A percentile compares a stretch with the other conserved stretches of the same genome.
Evolutionary conservation across 371 early-diverging fungal species (phyloP).

Genomic region (Mortierella sp.): DNA sequence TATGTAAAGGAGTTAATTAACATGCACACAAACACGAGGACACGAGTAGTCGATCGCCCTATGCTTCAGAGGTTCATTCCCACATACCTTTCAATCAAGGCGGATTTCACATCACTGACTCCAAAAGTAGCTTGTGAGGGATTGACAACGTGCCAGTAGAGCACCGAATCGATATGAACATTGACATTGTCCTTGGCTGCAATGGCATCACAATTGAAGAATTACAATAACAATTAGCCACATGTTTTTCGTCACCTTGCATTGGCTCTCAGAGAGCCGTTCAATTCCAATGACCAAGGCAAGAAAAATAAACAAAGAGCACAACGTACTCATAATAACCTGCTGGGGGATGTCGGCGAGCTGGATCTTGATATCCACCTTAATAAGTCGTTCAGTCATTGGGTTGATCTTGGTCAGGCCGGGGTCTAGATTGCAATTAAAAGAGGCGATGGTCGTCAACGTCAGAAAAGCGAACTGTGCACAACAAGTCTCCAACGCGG

Average conservation of each 20-base stretch:
- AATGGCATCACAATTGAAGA: neutral
- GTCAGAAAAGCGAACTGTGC: neutral
- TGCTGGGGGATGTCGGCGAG: conserved; percentile 45
- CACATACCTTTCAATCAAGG: conserved; percentile 75
- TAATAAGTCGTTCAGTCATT: conserved; percentile 75
- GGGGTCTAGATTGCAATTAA: conserved; percentile 68
- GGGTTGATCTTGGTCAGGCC: conserved; percentile 88
- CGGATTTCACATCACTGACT: conserved; percentile 80
- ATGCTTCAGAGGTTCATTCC: neutral
- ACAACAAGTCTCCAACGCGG: neutral
- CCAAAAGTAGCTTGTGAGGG: conserved; percentile 87
- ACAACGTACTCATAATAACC: conserved; percentile 44
- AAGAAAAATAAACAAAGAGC: neutral
- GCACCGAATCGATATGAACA: conserved; percentile 82
- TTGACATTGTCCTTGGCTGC: conserved; percentile 53
- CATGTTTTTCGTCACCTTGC: neutral
- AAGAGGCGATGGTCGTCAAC: neutral
- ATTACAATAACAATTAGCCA: neutral
- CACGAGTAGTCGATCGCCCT: neutral
- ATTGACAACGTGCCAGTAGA: conserved; percentile 88
- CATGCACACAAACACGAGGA: neutral
- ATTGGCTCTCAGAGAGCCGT: neutral
- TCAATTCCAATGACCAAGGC: neutral
- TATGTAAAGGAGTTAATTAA: neutral
- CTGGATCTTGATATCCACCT: conserved; percentile 64